Base-by-base conservation (phyloP, 768 basidiomycete species). In the Cystofilobasidium ferigula region DNA sequence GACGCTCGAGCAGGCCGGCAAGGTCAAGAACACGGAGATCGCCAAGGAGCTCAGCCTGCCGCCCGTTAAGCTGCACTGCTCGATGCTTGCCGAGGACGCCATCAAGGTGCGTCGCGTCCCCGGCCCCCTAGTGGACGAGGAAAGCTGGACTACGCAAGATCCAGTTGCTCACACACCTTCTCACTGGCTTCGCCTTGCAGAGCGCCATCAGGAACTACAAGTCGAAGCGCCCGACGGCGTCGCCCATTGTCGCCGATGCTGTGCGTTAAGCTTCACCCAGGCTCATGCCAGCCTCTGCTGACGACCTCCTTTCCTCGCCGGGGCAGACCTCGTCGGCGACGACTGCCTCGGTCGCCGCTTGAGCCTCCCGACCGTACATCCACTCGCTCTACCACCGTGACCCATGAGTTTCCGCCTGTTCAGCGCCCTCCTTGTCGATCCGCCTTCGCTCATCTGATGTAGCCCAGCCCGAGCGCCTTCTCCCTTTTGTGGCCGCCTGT, bases 1-100 rank as follows among this genome's bases (percentile, higher is more conserved):
- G 69, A 86, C 86, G 12, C 78, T 99, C 63, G 95, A 97, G 61
- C 89, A 92, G 68, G 95, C 95, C 10, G 89, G 89, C 62, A 86
- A 86, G 75, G 94, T 99, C 72, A 95, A 93, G 79, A 99, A 99
- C 80, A 98, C 95, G 14, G 95, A 98, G 76, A 99, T 98, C 74
- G 95, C 95, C 26, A 93, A 95, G 79, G 95, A 98, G 77, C 78
- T 98, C 22, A 88, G 87, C 72, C 78, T 98, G 57, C 94, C 94
- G 8, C 93, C 94, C 58, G 94, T 98, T 73, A 98, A 98, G 77
- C 62, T 78, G 56, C 76, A 74, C 61, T 74, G 69, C 74, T 69
- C 74, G 86, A 88, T 97, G 87, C 78, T 97, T 70, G 93, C 95
- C 18, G 95, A 99, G 78, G 95, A 99, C 76, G 95, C 95, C 65